Conservation (phyloP, 345 rosid species). For the Cardamine occulta region DNA sequence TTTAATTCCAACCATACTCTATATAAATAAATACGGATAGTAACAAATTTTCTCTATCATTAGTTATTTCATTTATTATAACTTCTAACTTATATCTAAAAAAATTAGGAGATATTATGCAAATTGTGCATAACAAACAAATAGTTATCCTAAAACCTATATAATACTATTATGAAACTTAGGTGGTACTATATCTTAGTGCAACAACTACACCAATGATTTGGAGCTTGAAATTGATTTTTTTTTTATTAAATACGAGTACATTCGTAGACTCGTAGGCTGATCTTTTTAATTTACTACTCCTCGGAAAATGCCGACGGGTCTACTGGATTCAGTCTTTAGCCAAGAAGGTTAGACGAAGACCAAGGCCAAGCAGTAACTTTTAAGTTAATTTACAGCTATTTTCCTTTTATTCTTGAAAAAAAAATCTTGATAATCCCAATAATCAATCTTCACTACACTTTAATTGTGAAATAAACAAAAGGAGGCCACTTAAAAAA, state of each 20-base stretch:
- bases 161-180: too few relatives aligned
- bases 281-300: not conserved
- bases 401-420: not conserved
- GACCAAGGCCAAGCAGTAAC: constrained; percentile 42
- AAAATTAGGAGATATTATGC: too few relatives aligned
- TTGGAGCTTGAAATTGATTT: not conserved
- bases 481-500: not conserved
- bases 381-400: constrained; percentile 22
- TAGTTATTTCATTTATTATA: too few relatives aligned
- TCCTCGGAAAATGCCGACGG: constrained; percentile 26
- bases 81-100: too few relatives aligned
- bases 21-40: not conserved
- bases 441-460: constrained; percentile 27
- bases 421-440: constrained; percentile 39
- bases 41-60: not conserved
- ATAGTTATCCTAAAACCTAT: too few relatives aligned
- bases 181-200: not conserved
- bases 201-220: constrained; percentile 10
- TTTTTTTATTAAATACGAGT: too few relatives aligned
- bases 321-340: constrained; percentile 28
- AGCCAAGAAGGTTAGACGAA: constrained; percentile 15
- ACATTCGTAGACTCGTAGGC: constrained; percentile 4
- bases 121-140: too few relatives aligned
- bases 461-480: constrained; percentile 15
- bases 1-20: constrained; percentile 19